Evolutionary conservation across 176 grass and related monocot species (phyloP).

Genomic region (Chloris gayana): DNA sequence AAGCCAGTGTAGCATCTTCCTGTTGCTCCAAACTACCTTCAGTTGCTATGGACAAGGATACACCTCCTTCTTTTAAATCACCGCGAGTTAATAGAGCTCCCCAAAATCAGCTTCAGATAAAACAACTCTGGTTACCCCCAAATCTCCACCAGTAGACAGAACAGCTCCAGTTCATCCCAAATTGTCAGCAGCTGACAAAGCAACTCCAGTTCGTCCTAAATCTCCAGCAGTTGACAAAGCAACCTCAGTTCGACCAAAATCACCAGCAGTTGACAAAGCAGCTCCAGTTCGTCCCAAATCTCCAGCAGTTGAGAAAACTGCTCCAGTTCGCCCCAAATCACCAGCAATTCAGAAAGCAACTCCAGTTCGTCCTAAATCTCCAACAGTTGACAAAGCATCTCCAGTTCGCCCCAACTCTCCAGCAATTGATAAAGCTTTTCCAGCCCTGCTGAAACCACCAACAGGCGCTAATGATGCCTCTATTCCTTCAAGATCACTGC

Average conservation of each 20-base stretch:
- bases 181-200: neutral
- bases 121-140: conserved; percentile 19
- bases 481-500: conserved; percentile 38
- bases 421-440: conserved; percentile 7
- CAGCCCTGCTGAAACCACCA: conserved; percentile 27
- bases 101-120: conserved; percentile 3
- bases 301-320: neutral
- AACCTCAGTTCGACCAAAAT: neutral
- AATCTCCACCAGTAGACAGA: conserved; percentile 26
- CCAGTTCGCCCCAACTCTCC: neutral
- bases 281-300: conserved; percentile 27
- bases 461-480: conserved; percentile 38
- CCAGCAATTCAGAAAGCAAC: neutral
- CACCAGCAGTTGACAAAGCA: neutral
- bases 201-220: neutral
- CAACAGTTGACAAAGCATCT: neutral
- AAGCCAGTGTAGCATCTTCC: conserved; percentile 28
- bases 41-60: conserved; percentile 44
- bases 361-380: neutral
- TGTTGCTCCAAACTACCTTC: conserved; percentile 36
- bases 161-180: conserved; percentile 4
- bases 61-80: conserved; percentile 40
- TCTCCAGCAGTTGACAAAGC: neutral
- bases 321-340: neutral
- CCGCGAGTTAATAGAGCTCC: conserved; percentile 23